A percentile compares a stretch with the other conserved stretches of the same genome.
These are phyloP conservation scores for Morella rubra DNA, from an alignment of 306 rosid species.

Conservation along the genomic window DNA sequence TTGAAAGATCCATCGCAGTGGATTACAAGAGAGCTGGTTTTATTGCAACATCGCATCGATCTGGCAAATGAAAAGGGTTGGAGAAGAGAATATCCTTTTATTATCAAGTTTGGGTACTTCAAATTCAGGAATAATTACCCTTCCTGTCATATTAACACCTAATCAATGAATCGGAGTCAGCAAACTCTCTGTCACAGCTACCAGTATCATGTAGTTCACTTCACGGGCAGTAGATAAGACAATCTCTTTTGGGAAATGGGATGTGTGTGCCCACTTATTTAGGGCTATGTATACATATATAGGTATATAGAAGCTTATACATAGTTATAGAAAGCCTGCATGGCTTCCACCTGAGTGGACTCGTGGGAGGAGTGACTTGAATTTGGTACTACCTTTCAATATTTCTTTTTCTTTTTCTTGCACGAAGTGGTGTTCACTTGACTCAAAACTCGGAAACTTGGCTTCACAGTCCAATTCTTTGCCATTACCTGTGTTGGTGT, in stretches of 20 bases:
- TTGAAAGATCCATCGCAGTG: background rate
- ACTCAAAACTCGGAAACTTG: background rate
- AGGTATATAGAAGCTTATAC: too few relatives aligned
- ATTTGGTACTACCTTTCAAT: background rate
- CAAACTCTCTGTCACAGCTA: too few relatives aligned
- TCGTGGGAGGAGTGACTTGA: background rate
- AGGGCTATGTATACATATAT: too few relatives aligned
- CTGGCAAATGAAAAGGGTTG: constrained; percentile 88
- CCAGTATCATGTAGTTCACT: too few relatives aligned
- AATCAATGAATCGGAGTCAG: too few relatives aligned
- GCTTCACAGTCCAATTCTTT: background rate
- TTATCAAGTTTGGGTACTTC: constrained; percentile 14
- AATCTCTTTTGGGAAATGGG: too few relatives aligned
- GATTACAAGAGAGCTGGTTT: constrained; percentile 28
- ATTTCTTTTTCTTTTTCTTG: background rate
- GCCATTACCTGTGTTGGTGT: background rate
- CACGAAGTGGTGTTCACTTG: background rate
- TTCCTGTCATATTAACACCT: background rate
- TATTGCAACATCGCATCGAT: constrained; percentile 63
- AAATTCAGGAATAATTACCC: background rate
- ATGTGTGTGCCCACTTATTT: too few relatives aligned
- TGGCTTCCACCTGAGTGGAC: background rate
- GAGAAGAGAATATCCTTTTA: constrained; percentile 88
- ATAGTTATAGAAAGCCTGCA: too few relatives aligned
- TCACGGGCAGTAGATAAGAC: too few relatives aligned